phyloP scores from a whole-genome alignment of 768 basidiomycete species.

The Hygrocybe coccinea region DNA sequence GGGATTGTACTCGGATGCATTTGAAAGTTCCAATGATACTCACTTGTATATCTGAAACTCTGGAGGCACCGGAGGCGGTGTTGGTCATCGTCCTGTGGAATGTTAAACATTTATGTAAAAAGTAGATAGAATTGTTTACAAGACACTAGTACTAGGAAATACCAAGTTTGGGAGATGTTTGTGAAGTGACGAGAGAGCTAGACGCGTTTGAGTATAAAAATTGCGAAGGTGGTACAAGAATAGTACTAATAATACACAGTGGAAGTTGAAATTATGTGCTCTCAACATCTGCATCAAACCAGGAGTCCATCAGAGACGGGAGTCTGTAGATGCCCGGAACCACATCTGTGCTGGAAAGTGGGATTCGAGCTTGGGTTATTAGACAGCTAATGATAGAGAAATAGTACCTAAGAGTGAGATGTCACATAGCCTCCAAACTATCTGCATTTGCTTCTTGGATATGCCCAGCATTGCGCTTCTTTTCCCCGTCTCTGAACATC shows the following conservation, averaged over 20 bases:
- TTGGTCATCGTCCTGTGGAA: too few species aligned
- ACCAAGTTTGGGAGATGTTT: too few species aligned
- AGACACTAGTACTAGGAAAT: too few species aligned
- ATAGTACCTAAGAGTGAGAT: conserved; percentile 3
- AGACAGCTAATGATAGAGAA: neutral
- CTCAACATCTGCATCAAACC: conserved; percentile 3
- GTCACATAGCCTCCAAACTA: neutral
- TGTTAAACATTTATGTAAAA: too few species aligned
- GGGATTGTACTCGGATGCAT: too few species aligned
- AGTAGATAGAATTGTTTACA: too few species aligned
- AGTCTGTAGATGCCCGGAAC: conserved; percentile 1
- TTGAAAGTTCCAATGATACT: too few species aligned
- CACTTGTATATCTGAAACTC: too few species aligned
- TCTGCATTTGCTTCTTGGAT: conserved; percentile 2
- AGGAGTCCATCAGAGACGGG: neutral
- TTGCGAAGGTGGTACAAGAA: neutral
- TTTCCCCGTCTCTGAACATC: conserved; percentile 6
- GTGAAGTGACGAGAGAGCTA: too few species aligned
- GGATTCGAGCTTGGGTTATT: neutral
- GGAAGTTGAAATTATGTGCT: neutral
- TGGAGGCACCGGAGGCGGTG: too few species aligned
- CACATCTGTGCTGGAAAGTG: conserved; percentile 1
- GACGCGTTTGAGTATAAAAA: neutral
- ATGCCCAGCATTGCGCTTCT: neutral
- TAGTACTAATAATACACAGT: neutral